Conservation (phyloP, 768 basidiomycete species). For the Piloderma croceum region DNA sequence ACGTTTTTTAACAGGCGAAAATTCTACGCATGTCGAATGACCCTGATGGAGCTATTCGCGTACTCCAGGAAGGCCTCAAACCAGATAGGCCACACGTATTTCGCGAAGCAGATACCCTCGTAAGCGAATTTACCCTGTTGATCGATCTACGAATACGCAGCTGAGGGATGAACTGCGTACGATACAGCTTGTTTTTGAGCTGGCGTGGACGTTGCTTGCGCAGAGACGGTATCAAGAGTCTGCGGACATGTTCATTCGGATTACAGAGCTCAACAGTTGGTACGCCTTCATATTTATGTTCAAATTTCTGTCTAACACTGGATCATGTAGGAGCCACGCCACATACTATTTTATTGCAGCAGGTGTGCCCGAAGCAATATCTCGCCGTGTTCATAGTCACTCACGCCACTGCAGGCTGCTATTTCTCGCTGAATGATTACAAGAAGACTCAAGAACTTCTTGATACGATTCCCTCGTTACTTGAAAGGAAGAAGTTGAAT, state of each 20-base stretch:
- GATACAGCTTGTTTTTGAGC: conserved; percentile 69
- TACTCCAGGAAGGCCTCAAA: conserved; percentile 52
- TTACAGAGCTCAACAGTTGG: conserved; percentile 71
- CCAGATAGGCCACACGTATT: conserved; percentile 52
- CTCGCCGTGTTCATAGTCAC: conserved; percentile 1
- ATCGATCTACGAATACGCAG: too few relatives aligned
- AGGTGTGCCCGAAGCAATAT: conserved; percentile 26
- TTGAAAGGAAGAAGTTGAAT: conserved; percentile 55
- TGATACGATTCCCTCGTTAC: conserved; percentile 53
- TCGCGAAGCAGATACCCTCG: conserved; percentile 67
- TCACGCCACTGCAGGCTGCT: conserved; percentile 42
- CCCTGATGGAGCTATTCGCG: conserved; percentile 57
- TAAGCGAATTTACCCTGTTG: too few relatives aligned
- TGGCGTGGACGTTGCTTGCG: conserved; percentile 70
- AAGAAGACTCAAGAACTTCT: conserved; percentile 56
- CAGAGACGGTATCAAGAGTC: conserved; percentile 62
- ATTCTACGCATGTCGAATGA: conserved; percentile 68
- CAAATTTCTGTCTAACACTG: background rate
- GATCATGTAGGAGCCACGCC: conserved; percentile 64
- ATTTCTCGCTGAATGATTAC: conserved; percentile 50
- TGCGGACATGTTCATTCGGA: conserved; percentile 56
- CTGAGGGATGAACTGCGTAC: too few relatives aligned
- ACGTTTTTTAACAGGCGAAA: conserved; percentile 47
- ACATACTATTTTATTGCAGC: conserved; percentile 77
- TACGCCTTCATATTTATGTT: conserved; percentile 20